Evolutionary conservation across 2,329 filamentous ascomycete genomes (phyloP).

Genomic region (Aspergillus sp.): DNA sequence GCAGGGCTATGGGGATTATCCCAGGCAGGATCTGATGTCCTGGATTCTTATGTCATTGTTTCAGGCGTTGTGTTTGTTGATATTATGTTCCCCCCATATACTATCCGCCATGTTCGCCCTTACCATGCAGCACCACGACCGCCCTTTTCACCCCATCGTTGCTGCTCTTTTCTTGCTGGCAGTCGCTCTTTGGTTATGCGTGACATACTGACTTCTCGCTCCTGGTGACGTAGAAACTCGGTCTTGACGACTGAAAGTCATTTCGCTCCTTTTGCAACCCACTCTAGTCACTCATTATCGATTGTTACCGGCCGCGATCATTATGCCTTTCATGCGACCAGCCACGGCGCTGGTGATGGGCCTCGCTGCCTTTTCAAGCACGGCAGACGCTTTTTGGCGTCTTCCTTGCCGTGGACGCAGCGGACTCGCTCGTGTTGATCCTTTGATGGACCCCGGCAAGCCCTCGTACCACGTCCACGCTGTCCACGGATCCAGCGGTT

Average conservation of each 20-base stretch:
- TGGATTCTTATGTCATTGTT: conserved; percentile 4
- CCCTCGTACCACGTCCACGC: conserved; percentile 68
- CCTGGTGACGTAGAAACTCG: conserved; percentile 15
- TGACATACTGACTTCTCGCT: conserved; percentile 14
- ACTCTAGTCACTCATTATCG: conserved; percentile 14
- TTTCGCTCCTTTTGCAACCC: conserved; percentile 14
- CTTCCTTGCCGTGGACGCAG: conserved; percentile 75
- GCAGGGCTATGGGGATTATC: neutral
- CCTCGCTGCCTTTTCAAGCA: conserved; percentile 28
- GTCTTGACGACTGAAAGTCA: conserved; percentile 8
- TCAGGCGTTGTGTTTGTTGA: conserved; percentile 3
- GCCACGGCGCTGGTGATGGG: conserved; percentile 23
- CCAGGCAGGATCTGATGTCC: neutral
- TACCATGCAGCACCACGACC: conserved; percentile 1
- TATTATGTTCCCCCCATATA: neutral
- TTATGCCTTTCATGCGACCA: conserved; percentile 16
- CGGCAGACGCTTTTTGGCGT: conserved; percentile 75
- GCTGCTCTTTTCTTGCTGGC: neutral
- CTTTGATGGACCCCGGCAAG: conserved; percentile 64
- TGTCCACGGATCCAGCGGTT: conserved; percentile 74
- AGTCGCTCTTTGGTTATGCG: neutral
- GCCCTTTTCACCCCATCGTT: too few species aligned
- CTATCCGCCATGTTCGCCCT: neutral
- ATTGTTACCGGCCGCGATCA: conserved; percentile 9
- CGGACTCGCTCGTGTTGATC: conserved; percentile 73